Percentiles rank a stretch among this genome's conserved stretches.
Evolutionary conservation across 164 flowering plant genomes (phyloP).

Genomic region (Platanus orientalis): DNA sequence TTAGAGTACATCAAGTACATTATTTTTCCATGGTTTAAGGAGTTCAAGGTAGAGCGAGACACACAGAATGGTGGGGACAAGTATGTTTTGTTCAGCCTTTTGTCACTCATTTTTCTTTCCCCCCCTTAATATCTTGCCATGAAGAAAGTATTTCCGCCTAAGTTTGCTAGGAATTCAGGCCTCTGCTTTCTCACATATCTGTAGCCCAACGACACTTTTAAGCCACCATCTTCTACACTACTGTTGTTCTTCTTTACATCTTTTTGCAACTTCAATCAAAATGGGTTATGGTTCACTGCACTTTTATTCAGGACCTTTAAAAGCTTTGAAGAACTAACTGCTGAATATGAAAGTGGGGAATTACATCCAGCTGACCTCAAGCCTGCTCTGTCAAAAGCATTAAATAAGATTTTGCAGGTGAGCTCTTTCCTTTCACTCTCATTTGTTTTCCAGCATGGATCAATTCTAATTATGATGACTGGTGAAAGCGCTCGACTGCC

Average conservation of each 20-base stretch:
- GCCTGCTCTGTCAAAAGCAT: conserved; percentile 74
- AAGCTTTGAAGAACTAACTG: conserved; percentile 57
- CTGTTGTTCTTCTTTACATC: too few relatives aligned
- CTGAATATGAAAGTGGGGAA: conserved; percentile 65
- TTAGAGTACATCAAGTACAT: conserved; percentile 62
- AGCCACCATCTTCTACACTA: too few relatives aligned
- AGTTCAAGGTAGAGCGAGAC: conserved; percentile 50
- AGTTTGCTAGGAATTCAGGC: background rate
- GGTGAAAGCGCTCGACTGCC: too few relatives aligned
- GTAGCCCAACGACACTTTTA: background rate
- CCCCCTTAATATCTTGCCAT: background rate
- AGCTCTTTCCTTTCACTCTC: background rate
- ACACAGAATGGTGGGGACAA: conserved; percentile 55
- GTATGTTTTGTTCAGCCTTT: too few relatives aligned
- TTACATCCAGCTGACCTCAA: conserved; percentile 89
- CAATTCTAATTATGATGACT: too few relatives aligned
- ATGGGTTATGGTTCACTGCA: background rate
- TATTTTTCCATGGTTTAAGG: conserved; percentile 60
- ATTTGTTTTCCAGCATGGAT: too few relatives aligned
- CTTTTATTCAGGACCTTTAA: conserved; percentile 46
- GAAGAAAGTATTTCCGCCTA: too few relatives aligned
- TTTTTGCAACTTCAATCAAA: background rate
- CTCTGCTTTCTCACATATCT: background rate
- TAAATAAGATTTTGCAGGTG: conserved; percentile 81
- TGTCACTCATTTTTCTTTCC: too few relatives aligned